Evolutionary conservation across 345 rosid genomes (phyloP), one percentile per base, ranked within the genome.

Genomic region (Populus simonii): DNA sequence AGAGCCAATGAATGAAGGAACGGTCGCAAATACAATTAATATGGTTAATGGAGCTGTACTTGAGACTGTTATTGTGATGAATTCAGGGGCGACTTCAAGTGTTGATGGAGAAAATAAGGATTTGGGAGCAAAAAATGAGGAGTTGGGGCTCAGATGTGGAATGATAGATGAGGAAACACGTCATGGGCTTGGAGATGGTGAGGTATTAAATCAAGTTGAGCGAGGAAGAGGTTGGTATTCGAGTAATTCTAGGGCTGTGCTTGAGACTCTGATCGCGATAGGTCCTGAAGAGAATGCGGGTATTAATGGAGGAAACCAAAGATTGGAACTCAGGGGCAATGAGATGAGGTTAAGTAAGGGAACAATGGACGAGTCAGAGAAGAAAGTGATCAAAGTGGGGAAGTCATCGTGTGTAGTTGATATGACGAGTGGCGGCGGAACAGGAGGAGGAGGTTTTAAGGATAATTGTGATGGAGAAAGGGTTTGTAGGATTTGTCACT

Each of bases 401-500:
- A 87, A 89, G 73, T 84, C 84, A 53, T 80, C 89, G 1, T 80
- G 80, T 36, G 83, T 86, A 80, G 71, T 88, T n/a, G 91, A 90
- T 83, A 33, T 89, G 72, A 86, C 80, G 79, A 66, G 83, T 68
- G 75, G 76, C 25, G 79, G n/a, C 17, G 80, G 72, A 18, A n/a
- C 29, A n/a, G 53, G 62, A 29, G 74, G 82, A 59, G 70, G 84
- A 29, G 76, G 70, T 27, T 25, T 61, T 45, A 82, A 74, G 77
- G 86, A 85, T 79, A 75, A 43, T 41, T 75, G 77, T 27, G 93
- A 86, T 16, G 86, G 87, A 61, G 93, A 92, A 77, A 86, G 71
- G 66, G 86, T 93, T 76, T 95, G 99, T 76, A 88, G 99, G 83
- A 95, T 95, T 78, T 95, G 98, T 82, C 94, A 93, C 78, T 88